Evolutionary conservation across 2,329 filamentous ascomycete genomes (phyloP), one percentile per base, ranked within the genome.

Genomic region (Cladosporium sp.): DNA sequence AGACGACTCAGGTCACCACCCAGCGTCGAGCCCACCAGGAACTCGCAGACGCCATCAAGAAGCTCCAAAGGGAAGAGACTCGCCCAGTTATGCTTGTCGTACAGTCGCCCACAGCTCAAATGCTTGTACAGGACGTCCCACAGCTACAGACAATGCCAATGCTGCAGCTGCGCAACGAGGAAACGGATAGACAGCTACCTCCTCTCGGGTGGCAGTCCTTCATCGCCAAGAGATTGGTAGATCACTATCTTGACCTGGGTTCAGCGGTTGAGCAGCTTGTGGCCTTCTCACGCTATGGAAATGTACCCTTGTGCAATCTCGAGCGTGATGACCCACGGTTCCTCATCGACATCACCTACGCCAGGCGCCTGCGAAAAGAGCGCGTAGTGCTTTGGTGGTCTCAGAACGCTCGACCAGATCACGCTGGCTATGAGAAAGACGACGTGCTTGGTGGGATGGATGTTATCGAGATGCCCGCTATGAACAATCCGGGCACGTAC

Each of bases 321-420:
- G 93, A 97, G 67, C 85, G 85, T 38, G 93, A 97, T 58, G 93
- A 99, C 61, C 92, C 93, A 22, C 83, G 89, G 3, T 97, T 93
- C 72, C 73, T 99, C 49, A 99, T 99, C 60, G 93, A 99, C 65
- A 83, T 99, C 50, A 88, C 92, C 0, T 99, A 97, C 66, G 93
- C 93, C 0, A 80, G 95, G 51, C 82, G 91, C 15, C 74, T 99
- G 45, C 89, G 96, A 63, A 86, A 88, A 58, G 96, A 92, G 64
- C 90, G 91, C 51, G 89, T 99, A 1, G 88, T 99, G 5, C 75
- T 99, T 6, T 99, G 93, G 93, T 99, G 93, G 93, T 97, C 92
- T 15, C 78, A 82, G 8, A 85, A 86, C 6, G 83, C 92, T 0
- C 83, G 86, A 45, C 93, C 95, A 1, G 93, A 99, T 65, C 93